phyloP scores from a whole-genome alignment of 2,329 filamentous ascomycete species.

The Neonectria magnoliae region DNA sequence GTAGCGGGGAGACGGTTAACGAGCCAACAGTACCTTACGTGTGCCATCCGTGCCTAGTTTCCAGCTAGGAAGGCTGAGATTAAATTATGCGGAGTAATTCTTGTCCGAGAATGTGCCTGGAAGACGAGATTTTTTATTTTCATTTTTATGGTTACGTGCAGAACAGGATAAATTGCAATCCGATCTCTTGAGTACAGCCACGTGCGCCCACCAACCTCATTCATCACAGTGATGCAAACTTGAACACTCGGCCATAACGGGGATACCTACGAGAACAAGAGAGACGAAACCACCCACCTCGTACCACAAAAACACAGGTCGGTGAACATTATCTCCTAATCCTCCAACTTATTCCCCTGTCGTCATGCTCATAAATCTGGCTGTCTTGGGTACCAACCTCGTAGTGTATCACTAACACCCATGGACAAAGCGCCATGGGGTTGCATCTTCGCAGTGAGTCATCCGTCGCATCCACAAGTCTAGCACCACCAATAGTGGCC shows the following conservation, averaged over 20 bases:
- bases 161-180: not conserved
- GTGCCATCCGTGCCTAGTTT: conserved; percentile 4
- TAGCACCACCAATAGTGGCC: conserved; percentile 6
- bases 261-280: not conserved
- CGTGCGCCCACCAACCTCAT: not conserved
- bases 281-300: not conserved
- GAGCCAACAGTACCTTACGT: not conserved
- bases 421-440: conserved; percentile 10
- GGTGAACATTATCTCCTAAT: not conserved
- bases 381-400: not conserved
- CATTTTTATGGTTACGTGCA: not conserved
- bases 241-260: not conserved
- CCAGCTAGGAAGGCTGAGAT: not conserved
- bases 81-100: not conserved
- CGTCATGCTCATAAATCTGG: conserved; percentile 20
- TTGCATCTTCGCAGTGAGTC: conserved; percentile 26
- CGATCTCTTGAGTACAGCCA: not conserved
- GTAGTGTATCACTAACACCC: conserved; percentile 3
- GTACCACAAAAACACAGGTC: not conserved
- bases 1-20: not conserved
- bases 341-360: not conserved
- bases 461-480: not conserved
- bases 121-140: not conserved
- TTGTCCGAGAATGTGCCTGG: not conserved
- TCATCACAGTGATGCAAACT: not conserved